Conservation (phyloP, 768 basidiomycete species). For the Dentipellis sp. region DNA sequence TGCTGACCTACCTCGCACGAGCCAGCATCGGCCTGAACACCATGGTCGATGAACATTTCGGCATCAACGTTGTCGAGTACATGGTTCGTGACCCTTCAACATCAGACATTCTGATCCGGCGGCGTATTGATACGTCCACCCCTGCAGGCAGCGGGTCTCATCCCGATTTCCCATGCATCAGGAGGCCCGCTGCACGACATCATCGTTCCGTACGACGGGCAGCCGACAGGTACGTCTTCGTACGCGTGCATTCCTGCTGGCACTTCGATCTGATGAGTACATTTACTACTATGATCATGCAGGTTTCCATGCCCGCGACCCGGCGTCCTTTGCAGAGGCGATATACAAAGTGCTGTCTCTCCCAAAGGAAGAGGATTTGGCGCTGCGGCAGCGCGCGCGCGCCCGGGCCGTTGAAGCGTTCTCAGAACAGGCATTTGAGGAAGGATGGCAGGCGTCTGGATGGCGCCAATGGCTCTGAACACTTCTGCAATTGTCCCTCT, state of each 20-base stretch:
- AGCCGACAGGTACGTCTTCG: slow-evolving; percentile 48
- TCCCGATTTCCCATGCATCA: slow-evolving; percentile 87
- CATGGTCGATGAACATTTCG: slow-evolving; percentile 98
- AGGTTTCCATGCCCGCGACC: slow-evolving; percentile 75
- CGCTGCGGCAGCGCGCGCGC: slow-evolving; percentile 61
- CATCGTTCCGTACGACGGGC: slow-evolving; percentile 66
- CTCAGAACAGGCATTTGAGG: slow-evolving; percentile 68
- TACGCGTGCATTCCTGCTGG: neutral
- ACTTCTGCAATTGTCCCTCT: neutral
- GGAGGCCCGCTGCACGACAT: slow-evolving; percentile 91
- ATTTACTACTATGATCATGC: neutral
- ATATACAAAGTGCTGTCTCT: slow-evolving; percentile 59
- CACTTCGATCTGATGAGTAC: neutral
- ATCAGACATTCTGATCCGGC: neutral
- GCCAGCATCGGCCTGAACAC: slow-evolving; percentile 87
- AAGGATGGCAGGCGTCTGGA: slow-evolving; percentile 59
- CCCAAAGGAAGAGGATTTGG: slow-evolving; percentile 40
- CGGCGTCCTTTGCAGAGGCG: slow-evolving; percentile 55
- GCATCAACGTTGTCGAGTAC: slow-evolving; percentile 95
- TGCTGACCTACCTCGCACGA: slow-evolving; percentile 61
- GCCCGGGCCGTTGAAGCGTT: slow-evolving; percentile 66
- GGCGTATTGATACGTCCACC: neutral
- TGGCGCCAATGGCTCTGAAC: slow-evolving; percentile 33
- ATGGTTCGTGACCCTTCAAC: slow-evolving; percentile 50
- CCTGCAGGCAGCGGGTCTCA: slow-evolving; percentile 81